A percentile compares a stretch with the other conserved stretches of the same genome.
Conservation (phyloP, 176 grass and related monocot genomes). For the Rhipidocladum racemiflorum region DNA sequence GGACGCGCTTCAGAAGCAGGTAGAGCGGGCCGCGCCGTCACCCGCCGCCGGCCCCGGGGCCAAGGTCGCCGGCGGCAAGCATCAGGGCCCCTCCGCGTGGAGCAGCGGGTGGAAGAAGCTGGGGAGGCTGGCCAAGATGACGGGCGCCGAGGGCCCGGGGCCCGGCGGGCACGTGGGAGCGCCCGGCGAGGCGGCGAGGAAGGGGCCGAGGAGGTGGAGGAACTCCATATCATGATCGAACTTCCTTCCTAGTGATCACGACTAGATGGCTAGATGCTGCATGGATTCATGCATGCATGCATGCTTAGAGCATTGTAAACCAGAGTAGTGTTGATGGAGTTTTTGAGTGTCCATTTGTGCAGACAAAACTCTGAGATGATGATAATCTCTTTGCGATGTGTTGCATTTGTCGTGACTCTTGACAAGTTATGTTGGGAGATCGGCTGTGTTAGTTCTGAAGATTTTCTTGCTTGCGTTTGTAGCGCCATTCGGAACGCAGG, state of each 20-base stretch:
- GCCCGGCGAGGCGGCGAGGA: slow-evolving; percentile 52
- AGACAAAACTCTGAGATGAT: background rate
- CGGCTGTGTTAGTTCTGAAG: background rate
- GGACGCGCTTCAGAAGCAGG: slow-evolving; percentile 76
- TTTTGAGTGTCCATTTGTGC: background rate
- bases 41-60: background rate
- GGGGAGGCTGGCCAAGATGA: slow-evolving; percentile 81
- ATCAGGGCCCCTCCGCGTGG: slow-evolving; percentile 59
- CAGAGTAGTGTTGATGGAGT: background rate
- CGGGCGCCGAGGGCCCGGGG: slow-evolving; percentile 48
- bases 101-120: slow-evolving; percentile 82
- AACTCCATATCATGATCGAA: slow-evolving; percentile 70
- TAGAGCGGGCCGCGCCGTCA: slow-evolving; percentile 45
- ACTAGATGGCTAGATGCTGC: background rate
- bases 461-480: background rate
- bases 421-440: background rate
- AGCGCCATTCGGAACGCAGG: background rate
- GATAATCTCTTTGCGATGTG: background rate
- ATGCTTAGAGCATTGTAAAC: background rate
- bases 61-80: slow-evolving; percentile 36
- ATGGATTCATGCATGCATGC: background rate
- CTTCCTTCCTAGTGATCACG: background rate
- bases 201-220: slow-evolving; percentile 79
- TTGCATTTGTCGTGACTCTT: background rate
- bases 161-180: background rate